phyloP scores from a whole-genome alignment of 192 early-diverging fungal species.

The Chytriomyces confervae region DNA sequence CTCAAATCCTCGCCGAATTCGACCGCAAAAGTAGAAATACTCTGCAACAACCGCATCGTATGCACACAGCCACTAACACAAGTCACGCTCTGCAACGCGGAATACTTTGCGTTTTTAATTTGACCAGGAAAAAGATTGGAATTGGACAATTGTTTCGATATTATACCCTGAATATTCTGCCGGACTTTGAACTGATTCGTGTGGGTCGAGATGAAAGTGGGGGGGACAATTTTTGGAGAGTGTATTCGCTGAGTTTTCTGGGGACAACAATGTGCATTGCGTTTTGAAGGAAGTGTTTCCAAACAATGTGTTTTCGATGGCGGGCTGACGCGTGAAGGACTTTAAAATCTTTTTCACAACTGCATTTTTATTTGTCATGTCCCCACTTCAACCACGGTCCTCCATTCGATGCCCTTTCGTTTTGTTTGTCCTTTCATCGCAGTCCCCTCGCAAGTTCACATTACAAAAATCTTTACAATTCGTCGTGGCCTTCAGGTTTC shows the following conservation, averaged over 20 bases:
- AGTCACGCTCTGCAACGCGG: conserved; percentile 42
- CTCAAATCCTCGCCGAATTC: conserved; percentile 33
- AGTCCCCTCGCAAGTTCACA: too few species aligned
- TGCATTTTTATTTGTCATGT: background rate
- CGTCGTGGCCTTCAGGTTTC: background rate
- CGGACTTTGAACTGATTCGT: conserved; percentile 50
- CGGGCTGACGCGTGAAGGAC: background rate
- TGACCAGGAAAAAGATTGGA: conserved; percentile 47
- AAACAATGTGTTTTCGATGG: conserved; percentile 32
- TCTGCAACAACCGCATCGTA: conserved; percentile 40
- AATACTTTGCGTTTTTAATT: conserved; percentile 47
- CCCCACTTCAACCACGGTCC: background rate
- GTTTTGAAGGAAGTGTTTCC: conserved; percentile 49
- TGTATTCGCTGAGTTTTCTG: conserved; percentile 36
- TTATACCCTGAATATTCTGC: conserved; percentile 56
- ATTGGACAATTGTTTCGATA: conserved; percentile 62
- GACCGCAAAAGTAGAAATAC: conserved; percentile 48
- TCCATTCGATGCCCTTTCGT: background rate
- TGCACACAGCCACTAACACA: conserved; percentile 50
- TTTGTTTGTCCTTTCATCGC: too few species aligned
- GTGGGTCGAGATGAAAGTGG: conserved; percentile 29
- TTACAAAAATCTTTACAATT: background rate
- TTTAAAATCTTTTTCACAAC: too few species aligned
- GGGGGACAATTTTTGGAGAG: conserved; percentile 37
- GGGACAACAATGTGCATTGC: conserved; percentile 39